Conservation (phyloP, 2,329 filamentous ascomycete genomes). For the Colletotrichum noveboracense region DNA sequence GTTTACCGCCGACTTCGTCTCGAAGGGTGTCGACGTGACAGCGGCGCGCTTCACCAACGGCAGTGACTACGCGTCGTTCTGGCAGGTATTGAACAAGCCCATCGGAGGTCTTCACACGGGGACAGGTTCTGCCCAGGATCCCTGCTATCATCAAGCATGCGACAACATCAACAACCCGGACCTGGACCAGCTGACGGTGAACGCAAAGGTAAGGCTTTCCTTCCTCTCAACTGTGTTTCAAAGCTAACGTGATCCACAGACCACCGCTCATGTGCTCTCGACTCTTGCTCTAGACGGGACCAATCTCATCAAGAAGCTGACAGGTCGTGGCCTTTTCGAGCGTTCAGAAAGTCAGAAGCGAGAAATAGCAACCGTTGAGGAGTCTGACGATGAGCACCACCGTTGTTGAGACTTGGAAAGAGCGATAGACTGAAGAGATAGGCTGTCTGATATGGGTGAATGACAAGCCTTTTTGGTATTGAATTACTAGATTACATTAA, state of each 20-base stretch:
- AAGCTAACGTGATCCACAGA: not conserved
- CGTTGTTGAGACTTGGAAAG: not conserved
- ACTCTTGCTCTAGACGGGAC: conserved; percentile 6
- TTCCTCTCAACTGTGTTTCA: not conserved
- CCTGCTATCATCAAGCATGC: conserved; percentile 39
- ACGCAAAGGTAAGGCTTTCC: conserved; percentile 26
- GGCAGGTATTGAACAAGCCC: conserved; percentile 56
- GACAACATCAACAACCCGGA: conserved; percentile 43
- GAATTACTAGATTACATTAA: not conserved
- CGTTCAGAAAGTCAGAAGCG: not conserved
- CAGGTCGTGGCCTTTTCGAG: not conserved
- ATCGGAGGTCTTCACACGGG: conserved; percentile 65
- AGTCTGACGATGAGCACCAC: not conserved
- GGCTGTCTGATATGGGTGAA: not conserved
- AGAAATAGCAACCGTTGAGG: not conserved
- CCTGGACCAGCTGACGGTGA: conserved; percentile 37
- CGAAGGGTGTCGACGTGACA: conserved; percentile 35
- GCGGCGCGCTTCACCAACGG: conserved; percentile 44
- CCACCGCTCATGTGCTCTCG: conserved; percentile 11
- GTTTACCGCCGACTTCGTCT: conserved; percentile 35
- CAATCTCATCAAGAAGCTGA: conserved; percentile 22
- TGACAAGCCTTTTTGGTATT: not conserved
- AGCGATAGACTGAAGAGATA: not conserved
- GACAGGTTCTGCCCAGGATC: conserved; percentile 52
- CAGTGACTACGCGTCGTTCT: conserved; percentile 67